Conservation (phyloP, 441 rosid species). For the Erodium trifolium region DNA sequence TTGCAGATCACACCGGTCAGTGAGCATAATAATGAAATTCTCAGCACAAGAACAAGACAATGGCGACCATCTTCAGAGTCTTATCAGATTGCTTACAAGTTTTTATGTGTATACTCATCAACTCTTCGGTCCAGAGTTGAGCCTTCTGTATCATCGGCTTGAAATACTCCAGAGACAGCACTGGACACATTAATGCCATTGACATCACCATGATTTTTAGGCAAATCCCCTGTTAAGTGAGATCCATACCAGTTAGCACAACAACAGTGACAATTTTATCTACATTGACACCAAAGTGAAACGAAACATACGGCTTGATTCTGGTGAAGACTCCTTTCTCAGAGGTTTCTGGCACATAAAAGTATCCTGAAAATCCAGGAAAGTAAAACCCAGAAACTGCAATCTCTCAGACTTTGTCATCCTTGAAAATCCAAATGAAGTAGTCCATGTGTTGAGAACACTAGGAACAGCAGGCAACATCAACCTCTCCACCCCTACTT, state of each 20-base stretch:
- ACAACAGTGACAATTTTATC: background rate
- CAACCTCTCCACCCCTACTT: slow-evolving; percentile 64
- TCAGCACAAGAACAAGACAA: too few species aligned
- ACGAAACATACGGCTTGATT: slow-evolving; percentile 31
- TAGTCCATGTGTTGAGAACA: slow-evolving; percentile 58
- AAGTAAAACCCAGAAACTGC: slow-evolving; percentile 38
- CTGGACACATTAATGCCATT: slow-evolving; percentile 30
- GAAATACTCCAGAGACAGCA: slow-evolving; percentile 30
- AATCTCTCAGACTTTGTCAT: slow-evolving; percentile 43
- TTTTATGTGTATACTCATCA: slow-evolving; percentile 21
- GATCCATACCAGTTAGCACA: background rate
- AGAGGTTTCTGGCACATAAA: slow-evolving; percentile 58
- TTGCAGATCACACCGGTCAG: too few species aligned
- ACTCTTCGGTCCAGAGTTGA: slow-evolving; percentile 26
- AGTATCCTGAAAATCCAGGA: slow-evolving; percentile 68
- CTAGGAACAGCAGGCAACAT: slow-evolving; percentile 71
- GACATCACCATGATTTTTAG: slow-evolving; percentile 18
- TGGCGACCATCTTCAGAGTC: too few species aligned
- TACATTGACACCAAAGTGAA: background rate
- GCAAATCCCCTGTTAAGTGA: slow-evolving; percentile 31
- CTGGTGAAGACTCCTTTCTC: slow-evolving; percentile 20
- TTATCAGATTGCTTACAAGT: too few species aligned
- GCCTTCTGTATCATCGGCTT: slow-evolving; percentile 28
- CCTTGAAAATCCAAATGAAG: slow-evolving; percentile 66
- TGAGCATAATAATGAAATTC: too few species aligned